Conservation (phyloP, 495 filamentous ascomycete species). For the Penicillium pulvis region DNA sequence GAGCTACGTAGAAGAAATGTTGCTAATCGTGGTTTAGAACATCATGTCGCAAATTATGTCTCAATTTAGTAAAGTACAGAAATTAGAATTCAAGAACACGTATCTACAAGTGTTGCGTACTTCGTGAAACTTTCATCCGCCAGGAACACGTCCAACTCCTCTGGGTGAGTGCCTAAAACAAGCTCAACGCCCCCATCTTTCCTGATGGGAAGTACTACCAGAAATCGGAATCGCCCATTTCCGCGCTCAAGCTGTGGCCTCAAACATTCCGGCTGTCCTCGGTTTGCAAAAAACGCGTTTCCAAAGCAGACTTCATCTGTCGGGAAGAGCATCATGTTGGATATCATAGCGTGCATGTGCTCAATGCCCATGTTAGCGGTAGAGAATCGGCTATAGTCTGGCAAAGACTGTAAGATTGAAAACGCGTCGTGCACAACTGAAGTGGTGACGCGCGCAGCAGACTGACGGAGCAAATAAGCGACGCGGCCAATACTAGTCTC, state of each 20-base stretch:
- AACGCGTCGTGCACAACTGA: constrained; percentile 10
- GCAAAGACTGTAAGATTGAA: constrained; percentile 11
- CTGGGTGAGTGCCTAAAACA: constrained; percentile 10
- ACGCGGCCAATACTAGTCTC: constrained; percentile 9
- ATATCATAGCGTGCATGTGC: constrained; percentile 16
- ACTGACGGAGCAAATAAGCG: constrained; percentile 13
- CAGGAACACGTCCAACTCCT: constrained; percentile 10
- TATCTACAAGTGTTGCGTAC: background rate
- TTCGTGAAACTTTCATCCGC: constrained; percentile 10
- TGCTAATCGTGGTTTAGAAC: too few species aligned
- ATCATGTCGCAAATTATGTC: too few species aligned
- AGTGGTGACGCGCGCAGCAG: constrained; percentile 11
- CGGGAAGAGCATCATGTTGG: constrained; percentile 14
- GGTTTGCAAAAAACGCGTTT: constrained; percentile 8
- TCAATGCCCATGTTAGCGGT: constrained; percentile 13
- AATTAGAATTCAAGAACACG: too few species aligned
- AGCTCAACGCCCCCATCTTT: constrained; percentile 11
- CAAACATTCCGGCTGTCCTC: background rate
- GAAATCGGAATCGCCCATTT: constrained; percentile 12
- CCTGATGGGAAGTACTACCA: constrained; percentile 8
- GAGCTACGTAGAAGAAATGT: too few species aligned
- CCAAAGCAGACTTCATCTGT: constrained; percentile 10
- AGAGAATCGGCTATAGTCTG: constrained; percentile 6
- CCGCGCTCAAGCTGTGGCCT: constrained; percentile 14
- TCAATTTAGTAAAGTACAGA: too few species aligned